Conservation (phyloP, 2,329 filamentous ascomycete species). For the Claviceps sorghi region DNA sequence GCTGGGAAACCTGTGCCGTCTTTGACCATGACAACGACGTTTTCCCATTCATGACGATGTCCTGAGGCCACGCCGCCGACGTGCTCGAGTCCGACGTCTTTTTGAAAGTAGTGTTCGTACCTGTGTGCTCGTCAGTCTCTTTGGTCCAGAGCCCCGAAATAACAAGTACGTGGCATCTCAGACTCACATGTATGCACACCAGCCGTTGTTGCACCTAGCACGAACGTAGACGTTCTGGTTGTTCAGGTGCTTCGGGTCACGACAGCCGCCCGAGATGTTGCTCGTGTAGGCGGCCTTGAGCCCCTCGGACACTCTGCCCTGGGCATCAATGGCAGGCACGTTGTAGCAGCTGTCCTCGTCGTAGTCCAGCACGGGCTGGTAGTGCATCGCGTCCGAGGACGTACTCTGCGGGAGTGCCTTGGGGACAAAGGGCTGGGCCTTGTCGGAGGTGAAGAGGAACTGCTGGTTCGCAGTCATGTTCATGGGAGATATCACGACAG, state of each 20-base stretch:
- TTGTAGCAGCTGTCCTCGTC: slow-evolving; percentile 9
- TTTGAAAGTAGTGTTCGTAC: slow-evolving; percentile 13
- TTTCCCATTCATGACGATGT: slow-evolving; percentile 14
- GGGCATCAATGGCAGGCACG: slow-evolving; percentile 18
- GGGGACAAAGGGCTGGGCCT: background rate
- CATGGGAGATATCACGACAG: background rate
- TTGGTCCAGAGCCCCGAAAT: too few species aligned
- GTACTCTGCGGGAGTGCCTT: slow-evolving; percentile 1
- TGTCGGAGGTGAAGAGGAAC: background rate
- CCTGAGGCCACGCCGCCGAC: slow-evolving; percentile 4
- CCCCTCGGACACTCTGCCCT: slow-evolving; percentile 17
- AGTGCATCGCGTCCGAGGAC: slow-evolving; percentile 2
- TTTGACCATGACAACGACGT: slow-evolving; percentile 10
- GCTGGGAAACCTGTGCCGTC: slow-evolving; percentile 2
- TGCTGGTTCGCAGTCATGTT: background rate
- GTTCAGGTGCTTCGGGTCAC: slow-evolving; percentile 7
- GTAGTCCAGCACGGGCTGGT: slow-evolving; percentile 7
- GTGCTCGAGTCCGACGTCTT: slow-evolving; percentile 8
- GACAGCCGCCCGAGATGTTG: slow-evolving; percentile 6
- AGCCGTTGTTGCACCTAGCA: slow-evolving; percentile 12
- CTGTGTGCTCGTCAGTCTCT: background rate
- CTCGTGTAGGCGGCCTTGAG: slow-evolving; percentile 5
- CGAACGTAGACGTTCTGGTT: slow-evolving; percentile 14
- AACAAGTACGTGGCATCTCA: background rate
- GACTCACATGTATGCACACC: slow-evolving; percentile 14